Percentiles rank a stretch among this genome's conserved stretches.
These are phyloP conservation scores for Rhodotorula sphaerocarpa DNA, from an alignment of 768 basidiomycete genomes.

Conservation along the genomic window DNA sequence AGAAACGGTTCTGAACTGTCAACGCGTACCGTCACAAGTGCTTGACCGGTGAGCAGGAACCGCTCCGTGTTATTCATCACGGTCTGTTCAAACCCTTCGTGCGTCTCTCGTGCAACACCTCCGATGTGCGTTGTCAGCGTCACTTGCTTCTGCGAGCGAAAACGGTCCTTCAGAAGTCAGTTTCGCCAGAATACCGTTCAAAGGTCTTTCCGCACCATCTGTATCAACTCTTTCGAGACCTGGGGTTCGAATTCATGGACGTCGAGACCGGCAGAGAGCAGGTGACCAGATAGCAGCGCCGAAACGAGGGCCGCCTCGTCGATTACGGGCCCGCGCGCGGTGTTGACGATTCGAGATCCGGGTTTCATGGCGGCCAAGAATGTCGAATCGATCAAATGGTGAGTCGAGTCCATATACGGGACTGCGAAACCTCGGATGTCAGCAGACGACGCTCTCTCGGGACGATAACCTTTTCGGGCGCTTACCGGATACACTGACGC, in stretches of 20 bases:
- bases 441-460: background rate
- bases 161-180: too few species aligned
- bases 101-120: conserved; percentile 2
- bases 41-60: background rate
- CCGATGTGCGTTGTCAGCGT: conserved; percentile 9
- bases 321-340: conserved; percentile 38
- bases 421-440: background rate
- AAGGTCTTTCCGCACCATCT: background rate
- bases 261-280: conserved; percentile 43
- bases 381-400: background rate
- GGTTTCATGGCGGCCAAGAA: background rate
- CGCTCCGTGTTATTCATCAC: background rate
- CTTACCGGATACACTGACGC: conserved; percentile 3
- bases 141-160: background rate
- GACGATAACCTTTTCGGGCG: too few species aligned
- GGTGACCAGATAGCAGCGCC: conserved; percentile 43
- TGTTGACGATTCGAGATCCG: conserved; percentile 19
- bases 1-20: background rate
- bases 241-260: conserved; percentile 44
- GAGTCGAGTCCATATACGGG: conserved; percentile 1
- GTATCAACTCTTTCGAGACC: conserved; percentile 18
- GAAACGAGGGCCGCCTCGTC: conserved; percentile 42
- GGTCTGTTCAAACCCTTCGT: conserved; percentile 1
- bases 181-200: too few species aligned
- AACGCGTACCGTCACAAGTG: background rate